A percentile compares a stretch with the other conserved stretches of the same genome.
These are phyloP conservation scores for Pyrenophora tritici-repentis DNA, from an alignment of 2,329 filamentous ascomycete genomes.

Conservation along the genomic window DNA sequence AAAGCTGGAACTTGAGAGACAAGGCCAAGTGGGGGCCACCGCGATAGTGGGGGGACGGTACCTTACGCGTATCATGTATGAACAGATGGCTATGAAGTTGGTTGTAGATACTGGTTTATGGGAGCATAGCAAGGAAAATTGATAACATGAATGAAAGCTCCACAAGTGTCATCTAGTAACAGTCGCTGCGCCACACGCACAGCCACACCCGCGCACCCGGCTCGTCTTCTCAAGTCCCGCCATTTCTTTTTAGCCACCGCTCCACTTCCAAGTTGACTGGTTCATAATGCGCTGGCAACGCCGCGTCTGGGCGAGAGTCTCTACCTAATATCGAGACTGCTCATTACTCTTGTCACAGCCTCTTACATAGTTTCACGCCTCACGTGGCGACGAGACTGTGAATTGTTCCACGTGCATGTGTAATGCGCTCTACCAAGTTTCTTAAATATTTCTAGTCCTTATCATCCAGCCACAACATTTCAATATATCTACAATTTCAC, in stretches of 20 bases:
- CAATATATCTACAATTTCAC: not conserved
- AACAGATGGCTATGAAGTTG: too few relatives aligned
- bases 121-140: not conserved
- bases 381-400: conserved; percentile 10
- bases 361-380: not conserved
- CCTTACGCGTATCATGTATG: too few relatives aligned
- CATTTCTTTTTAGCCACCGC: conserved; percentile 25
- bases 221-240: conserved; percentile 24
- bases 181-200: conserved; percentile 13
- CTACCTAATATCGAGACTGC: not conserved
- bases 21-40: too few relatives aligned
- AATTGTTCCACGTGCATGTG: not conserved
- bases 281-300: conserved; percentile 16
- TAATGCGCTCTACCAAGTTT: not conserved
- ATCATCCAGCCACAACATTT: not conserved
- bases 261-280: conserved; percentile 13
- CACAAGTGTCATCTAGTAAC: too few relatives aligned
- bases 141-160: not conserved
- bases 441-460: not conserved
- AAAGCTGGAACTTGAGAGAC: too few relatives aligned
- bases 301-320: not conserved
- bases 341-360: not conserved
- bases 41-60: too few relatives aligned
- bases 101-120: too few relatives aligned
- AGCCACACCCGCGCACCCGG: conserved; percentile 25